These are phyloP conservation scores for Flaveria linearis DNA, from an alignment of 129 eudicot species.

Conservation along the genomic window DNA sequence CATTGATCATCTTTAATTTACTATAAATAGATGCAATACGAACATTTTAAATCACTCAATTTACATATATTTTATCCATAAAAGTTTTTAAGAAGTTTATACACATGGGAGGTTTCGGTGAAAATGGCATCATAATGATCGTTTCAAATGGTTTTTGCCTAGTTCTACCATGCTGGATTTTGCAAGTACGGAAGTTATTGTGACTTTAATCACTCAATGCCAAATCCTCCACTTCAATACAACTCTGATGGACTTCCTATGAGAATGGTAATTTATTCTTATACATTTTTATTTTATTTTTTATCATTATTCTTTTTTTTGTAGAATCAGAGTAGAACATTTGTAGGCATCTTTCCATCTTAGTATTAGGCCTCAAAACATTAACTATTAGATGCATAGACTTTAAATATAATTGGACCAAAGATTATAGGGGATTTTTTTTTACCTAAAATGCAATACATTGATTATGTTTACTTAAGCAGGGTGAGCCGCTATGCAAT, in stretches of 20 bases:
- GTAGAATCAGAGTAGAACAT: neutral
- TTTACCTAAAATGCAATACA: too few relatives aligned
- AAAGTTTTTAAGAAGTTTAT: neutral
- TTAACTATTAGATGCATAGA: neutral
- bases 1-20: neutral
- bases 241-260: constrained; percentile 4
- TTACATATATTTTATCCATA: neutral
- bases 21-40: neutral
- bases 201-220: neutral
- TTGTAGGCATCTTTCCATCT: neutral
- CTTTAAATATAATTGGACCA: neutral
- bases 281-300: neutral
- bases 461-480: neutral
- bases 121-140: neutral
- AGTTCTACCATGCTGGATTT: neutral
- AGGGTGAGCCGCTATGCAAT: neutral
- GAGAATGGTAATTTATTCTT: neutral
- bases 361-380: neutral
- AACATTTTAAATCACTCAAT: neutral
- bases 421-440: too few relatives aligned
- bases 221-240: neutral
- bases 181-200: neutral
- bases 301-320: too few relatives aligned
- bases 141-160: neutral
- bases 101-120: neutral